Percentiles rank a stretch among this genome's conserved stretches.
phyloP scores from a whole-genome alignment of 352 stramenopile species.

The Globisporangium radiosum region DNA sequence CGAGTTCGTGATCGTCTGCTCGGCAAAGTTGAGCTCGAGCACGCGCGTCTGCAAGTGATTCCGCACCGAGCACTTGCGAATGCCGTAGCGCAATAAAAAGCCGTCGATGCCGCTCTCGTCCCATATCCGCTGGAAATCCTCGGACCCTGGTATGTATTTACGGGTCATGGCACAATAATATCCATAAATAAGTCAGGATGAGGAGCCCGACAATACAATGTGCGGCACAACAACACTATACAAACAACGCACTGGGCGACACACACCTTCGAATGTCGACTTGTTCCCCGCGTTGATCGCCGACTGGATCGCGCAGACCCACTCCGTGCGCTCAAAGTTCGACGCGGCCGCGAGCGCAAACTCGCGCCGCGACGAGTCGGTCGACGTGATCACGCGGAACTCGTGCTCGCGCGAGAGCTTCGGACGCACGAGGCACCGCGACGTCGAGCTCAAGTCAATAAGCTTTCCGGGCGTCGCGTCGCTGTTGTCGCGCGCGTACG shows the following conservation, averaged over 20 bases:
- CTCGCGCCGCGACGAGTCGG: conserved; percentile 58
- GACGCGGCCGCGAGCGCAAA: conserved; percentile 55
- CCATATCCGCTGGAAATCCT: conserved; percentile 72
- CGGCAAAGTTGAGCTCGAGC: conserved; percentile 82
- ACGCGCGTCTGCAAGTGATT: conserved; percentile 82
- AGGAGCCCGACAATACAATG: background rate
- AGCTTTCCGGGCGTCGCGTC: conserved; percentile 45
- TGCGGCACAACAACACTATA: background rate
- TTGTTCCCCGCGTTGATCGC: conserved; percentile 79
- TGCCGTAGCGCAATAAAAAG: conserved; percentile 76
- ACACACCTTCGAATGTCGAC: conserved; percentile 56
- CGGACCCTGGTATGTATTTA: conserved; percentile 8
- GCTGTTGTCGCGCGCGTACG: conserved; percentile 66
- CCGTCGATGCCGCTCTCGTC: conserved; percentile 72
- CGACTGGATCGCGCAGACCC: conserved; percentile 73
- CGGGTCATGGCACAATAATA: too few relatives aligned
- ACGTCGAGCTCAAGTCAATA: conserved; percentile 74
- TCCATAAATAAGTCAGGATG: too few relatives aligned
- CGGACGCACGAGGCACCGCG: conserved; percentile 49
- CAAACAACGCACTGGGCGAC: too few relatives aligned
- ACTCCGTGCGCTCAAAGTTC: conserved; percentile 78
- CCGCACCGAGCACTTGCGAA: conserved; percentile 71
- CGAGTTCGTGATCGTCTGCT: conserved; percentile 77
- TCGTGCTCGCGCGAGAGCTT: conserved; percentile 62
- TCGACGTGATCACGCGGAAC: conserved; percentile 74